Conservation (phyloP, 2,329 filamentous ascomycete species). For the Ilyonectria sp. region DNA sequence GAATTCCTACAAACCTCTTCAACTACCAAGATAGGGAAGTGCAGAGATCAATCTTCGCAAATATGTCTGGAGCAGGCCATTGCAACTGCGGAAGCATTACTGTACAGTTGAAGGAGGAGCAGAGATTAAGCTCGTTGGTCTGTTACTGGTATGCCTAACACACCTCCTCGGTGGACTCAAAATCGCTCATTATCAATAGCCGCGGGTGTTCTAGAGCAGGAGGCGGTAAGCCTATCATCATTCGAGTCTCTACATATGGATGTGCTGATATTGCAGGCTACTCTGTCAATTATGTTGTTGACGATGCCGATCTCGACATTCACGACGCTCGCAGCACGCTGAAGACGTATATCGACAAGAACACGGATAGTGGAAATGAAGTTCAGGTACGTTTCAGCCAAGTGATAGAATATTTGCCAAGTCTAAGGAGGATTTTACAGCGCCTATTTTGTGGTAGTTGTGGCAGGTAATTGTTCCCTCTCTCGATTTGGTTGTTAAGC, state of each 20-base stretch:
- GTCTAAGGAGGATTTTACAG: not conserved
- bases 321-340: not conserved
- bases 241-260: no score
- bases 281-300: not conserved
- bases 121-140: not conserved
- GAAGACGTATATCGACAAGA: not conserved
- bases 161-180: not conserved
- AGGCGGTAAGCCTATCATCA: not conserved
- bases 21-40: not conserved
- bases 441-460: not conserved
- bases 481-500: not conserved
- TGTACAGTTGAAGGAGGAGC: not conserved
- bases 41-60: not conserved
- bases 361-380: not conserved
- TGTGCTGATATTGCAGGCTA: not conserved
- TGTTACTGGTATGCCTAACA: not conserved
- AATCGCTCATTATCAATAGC: not conserved
- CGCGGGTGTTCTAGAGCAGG: not conserved
- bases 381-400: not conserved
- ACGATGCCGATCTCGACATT: not conserved
- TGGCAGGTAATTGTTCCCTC: not conserved
- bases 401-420: not conserved
- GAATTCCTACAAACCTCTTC: not conserved
- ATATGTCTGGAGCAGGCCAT: not conserved
- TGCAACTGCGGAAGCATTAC: not conserved